Base-by-base conservation (phyloP, 2,329 filamentous ascomycete genomes). In the Neurospora sp. region DNA sequence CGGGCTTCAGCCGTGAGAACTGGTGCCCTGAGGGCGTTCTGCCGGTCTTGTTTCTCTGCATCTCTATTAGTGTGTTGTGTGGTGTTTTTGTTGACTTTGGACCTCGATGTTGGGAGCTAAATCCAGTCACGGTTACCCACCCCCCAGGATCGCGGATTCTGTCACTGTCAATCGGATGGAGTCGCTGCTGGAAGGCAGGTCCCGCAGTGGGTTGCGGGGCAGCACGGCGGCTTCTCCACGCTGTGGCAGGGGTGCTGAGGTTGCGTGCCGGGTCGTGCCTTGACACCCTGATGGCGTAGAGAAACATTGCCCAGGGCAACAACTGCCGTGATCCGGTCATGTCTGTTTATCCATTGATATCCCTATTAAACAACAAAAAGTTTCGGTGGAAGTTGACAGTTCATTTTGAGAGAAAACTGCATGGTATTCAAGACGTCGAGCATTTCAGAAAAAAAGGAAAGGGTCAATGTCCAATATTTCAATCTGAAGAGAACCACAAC, bases 1-100 rank as follows among this genome's bases (percentile, higher is more conserved):
- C 86, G 13, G 92, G 90, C 79, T 91, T 93, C 15, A 77, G 69
- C 23, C 76, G 73, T n/a, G 74, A 74, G 73, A 96, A 82, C 28
- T 62, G 52, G 73, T 91, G 85, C 71, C 86, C 87, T 89, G 90
- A 92, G 74, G 87, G 84, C 68, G 68, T 67, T 67, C 72, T 70
- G 4, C 72, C 71, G 10, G 38, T 38, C 69, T 70, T 75, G 4
- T 62, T 17, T 70, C 69, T 70, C 68, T 76, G 75, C 75, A 76
- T 76, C 28, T 62, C 2, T 2, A 8, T 33, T 39, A 43, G 3
- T 19, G 67, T 39, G 11, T 17, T 69, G 66, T 19, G 67, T 19
- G 67, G 36, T 67, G 67, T 43, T 66, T 68, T 67, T 62, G 52
- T 62, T 62, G 15, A 17, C 28, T 62, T 17, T 2, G 28, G 52